Conservation (phyloP, 805 yeast genomes). For the Pichia phayaonensis region DNA sequence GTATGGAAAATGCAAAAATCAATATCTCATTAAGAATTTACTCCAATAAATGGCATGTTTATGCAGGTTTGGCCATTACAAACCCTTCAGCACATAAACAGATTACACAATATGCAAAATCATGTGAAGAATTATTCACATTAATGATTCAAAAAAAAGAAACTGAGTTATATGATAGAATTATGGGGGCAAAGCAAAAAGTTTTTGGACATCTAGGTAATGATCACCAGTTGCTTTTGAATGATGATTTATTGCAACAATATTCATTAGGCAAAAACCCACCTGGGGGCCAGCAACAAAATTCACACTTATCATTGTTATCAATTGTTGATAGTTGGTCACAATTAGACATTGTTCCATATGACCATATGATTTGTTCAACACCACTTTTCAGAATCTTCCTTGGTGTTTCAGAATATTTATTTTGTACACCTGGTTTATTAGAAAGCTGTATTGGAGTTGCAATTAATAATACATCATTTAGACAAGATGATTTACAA, state of each 20-base stretch:
- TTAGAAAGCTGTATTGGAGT: slow-evolving; percentile 75
- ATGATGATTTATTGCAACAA: slow-evolving; percentile 69
- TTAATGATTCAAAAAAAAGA: slow-evolving; percentile 67
- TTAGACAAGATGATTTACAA: slow-evolving; percentile 85
- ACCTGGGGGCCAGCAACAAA: slow-evolving; percentile 62
- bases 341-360: slow-evolving; percentile 77
- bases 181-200: slow-evolving; percentile 57
- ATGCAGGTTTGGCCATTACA: slow-evolving; percentile 94
- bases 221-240: slow-evolving; percentile 56
- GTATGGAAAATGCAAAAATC: slow-evolving; percentile 91
- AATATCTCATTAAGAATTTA: slow-evolving; percentile 86
- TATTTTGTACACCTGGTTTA: slow-evolving; percentile 76
- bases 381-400: slow-evolving; percentile 91
- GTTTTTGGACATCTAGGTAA: slow-evolving; percentile 65
- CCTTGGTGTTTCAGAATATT: slow-evolving; percentile 87
- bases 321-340: slow-evolving; percentile 95
- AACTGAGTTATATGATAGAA: slow-evolving; percentile 49
- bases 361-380: slow-evolving; percentile 94
- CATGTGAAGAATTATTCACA: slow-evolving; percentile 75
- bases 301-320: slow-evolving; percentile 80
- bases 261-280: slow-evolving; percentile 71
- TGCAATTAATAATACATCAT: slow-evolving; percentile 56
- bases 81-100: slow-evolving; percentile 93
- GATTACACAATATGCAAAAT: slow-evolving; percentile 79
- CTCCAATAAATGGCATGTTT: slow-evolving; percentile 96